phyloP scores from a whole-genome alignment of 1,139 yeast genomes.

The Arxiozyma slooffiae region DNA sequence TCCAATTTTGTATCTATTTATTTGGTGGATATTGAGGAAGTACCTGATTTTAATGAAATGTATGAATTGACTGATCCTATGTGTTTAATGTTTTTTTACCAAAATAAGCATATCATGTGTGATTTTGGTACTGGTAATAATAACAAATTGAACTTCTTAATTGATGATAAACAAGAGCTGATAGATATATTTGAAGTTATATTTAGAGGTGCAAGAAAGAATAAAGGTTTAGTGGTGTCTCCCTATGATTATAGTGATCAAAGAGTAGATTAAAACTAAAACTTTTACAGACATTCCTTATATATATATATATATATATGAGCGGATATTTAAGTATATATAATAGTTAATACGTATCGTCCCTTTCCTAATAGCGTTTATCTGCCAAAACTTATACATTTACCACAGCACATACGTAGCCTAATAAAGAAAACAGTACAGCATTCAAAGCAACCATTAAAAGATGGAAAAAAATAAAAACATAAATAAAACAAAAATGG shows the following conservation, averaged over 20 bases:
- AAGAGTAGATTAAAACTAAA: slow-evolving; percentile 12
- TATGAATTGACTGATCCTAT: slow-evolving; percentile 87
- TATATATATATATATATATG: not conserved
- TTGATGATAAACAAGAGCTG: slow-evolving; percentile 78
- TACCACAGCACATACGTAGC: not conserved
- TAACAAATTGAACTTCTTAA: slow-evolving; percentile 75
- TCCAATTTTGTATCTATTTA: slow-evolving; percentile 82
- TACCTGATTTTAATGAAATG: slow-evolving; percentile 87
- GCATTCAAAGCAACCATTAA: not conserved
- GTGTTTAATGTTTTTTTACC: slow-evolving; percentile 84
- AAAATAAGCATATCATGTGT: slow-evolving; percentile 96
- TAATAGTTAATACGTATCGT: no score
- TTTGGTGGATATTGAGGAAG: slow-evolving; percentile 79
- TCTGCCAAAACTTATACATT: not conserved
- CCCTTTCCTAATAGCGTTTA: not conserved
- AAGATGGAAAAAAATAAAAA: not conserved
- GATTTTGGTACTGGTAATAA: slow-evolving; percentile 98
- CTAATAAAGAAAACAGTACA: no score
- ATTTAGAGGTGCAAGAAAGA: slow-evolving; percentile 84
- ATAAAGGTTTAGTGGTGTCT: slow-evolving; percentile 82
- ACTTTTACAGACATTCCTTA: not conserved
- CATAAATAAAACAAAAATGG: slow-evolving; percentile 4
- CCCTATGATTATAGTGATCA: slow-evolving; percentile 39
- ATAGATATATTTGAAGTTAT: slow-evolving; percentile 86
- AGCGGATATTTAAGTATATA: not conserved